These are phyloP conservation scores for Aphelidium insulamus DNA, from an alignment of 371 early-diverging fungal species.

Conservation along the genomic window DNA sequence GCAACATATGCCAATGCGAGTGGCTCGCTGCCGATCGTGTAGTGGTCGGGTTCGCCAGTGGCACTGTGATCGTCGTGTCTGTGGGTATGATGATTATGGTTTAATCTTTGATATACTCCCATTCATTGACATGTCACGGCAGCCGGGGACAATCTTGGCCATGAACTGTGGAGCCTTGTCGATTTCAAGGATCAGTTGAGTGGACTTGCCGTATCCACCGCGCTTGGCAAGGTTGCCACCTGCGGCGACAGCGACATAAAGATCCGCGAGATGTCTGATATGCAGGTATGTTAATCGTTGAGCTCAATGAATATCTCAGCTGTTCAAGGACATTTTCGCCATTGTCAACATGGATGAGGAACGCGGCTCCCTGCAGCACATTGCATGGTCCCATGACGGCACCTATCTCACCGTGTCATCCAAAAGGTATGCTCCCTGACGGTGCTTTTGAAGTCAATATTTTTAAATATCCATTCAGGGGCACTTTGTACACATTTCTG, in stretches of 20 bases:
- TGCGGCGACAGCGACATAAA: slow-evolving; percentile 17
- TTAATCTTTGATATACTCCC: too few species aligned
- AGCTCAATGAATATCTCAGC: background rate
- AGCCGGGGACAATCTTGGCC: too few species aligned
- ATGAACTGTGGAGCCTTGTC: too few species aligned
- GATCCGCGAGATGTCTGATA: slow-evolving; percentile 16
- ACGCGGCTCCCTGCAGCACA: slow-evolving; percentile 5
- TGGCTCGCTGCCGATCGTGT: too few species aligned
- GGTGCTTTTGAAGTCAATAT: background rate
- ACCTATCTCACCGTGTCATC: slow-evolving; percentile 16
- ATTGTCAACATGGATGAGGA: slow-evolving; percentile 18
- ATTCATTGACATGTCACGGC: too few species aligned
- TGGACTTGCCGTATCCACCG: too few species aligned
- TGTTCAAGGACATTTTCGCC: slow-evolving; percentile 12
- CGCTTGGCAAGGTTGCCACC: slow-evolving; percentile 12
- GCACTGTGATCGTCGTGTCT: too few species aligned
- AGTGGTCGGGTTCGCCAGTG: too few species aligned
- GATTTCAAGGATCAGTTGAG: too few species aligned
- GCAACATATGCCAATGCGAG: too few species aligned
- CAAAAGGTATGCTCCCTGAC: slow-evolving; percentile 6
- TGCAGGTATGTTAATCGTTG: slow-evolving; percentile 6
- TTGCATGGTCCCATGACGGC: slow-evolving; percentile 20
- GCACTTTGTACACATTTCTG: slow-evolving; percentile 13
- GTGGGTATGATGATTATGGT: too few species aligned
- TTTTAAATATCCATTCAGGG: slow-evolving; percentile 3